A percentile compares a stretch with the other conserved stretches of the same genome.
These are phyloP conservation scores for Solanum aculeatissimum DNA, from an alignment of 305 asterid species.

Conservation along the genomic window DNA sequence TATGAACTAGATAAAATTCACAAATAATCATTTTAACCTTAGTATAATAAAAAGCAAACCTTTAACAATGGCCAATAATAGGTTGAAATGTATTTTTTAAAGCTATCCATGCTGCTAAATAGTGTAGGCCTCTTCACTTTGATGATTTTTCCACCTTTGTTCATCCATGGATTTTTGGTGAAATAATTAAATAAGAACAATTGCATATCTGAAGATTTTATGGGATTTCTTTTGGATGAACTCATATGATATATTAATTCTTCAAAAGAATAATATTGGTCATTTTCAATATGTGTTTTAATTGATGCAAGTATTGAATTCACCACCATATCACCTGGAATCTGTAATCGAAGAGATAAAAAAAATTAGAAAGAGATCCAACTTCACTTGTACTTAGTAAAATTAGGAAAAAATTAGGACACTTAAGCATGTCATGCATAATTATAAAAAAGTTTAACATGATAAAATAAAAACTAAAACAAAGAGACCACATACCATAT, in stretches of 20 bases:
- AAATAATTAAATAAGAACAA: slow-evolving; percentile 19
- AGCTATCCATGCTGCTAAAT: slow-evolving; percentile 26
- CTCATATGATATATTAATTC: slow-evolving; percentile 30
- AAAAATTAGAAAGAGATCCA: background rate
- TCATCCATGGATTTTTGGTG: slow-evolving; percentile 18
- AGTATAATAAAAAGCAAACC: slow-evolving; percentile 1
- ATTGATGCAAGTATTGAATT: slow-evolving; percentile 37
- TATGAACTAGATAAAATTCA: no score
- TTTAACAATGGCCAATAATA: slow-evolving; percentile 28
- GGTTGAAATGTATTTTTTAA: slow-evolving; percentile 24
- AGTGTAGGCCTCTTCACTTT: slow-evolving; percentile 5
- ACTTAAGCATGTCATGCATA: background rate
- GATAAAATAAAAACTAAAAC: no score
- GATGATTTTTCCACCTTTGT: slow-evolving; percentile 16
- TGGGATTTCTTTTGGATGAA: slow-evolving; percentile 24
- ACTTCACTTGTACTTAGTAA: background rate
- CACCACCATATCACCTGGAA: slow-evolving; percentile 57
- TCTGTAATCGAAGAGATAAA: slow-evolving; percentile 2
- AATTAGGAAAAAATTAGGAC: background rate
- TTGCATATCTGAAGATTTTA: slow-evolving; percentile 11
- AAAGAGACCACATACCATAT: slow-evolving; percentile 15
- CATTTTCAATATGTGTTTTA: background rate
- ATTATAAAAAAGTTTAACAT: no score
- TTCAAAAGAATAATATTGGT: background rate
- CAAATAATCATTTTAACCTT: no score